Evolutionary conservation across 371 early-diverging fungal genomes (phyloP).

Genomic region (Mucor circinelloides): DNA sequence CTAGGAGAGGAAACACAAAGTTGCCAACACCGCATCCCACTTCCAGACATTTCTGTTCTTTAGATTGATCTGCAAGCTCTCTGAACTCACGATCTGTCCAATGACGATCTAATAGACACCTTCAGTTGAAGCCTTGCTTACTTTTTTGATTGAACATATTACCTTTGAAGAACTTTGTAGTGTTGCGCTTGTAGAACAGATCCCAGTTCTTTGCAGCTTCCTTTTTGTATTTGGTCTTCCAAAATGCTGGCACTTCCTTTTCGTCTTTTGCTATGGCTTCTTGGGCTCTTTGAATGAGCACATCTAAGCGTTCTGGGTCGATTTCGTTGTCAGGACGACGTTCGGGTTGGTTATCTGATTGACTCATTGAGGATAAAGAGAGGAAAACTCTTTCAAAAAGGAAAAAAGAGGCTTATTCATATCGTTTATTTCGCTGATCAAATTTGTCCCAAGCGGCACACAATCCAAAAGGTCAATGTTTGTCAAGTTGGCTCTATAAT

Average conservation of each 20-base stretch:
- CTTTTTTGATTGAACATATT: not conserved
- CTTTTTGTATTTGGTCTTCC: slow-evolving; percentile 81
- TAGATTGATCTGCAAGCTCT: slow-evolving; percentile 61
- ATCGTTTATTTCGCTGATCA: not conserved
- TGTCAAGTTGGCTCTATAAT: too few relatives aligned
- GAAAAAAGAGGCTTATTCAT: not conserved
- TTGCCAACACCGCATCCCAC: slow-evolving; percentile 98
- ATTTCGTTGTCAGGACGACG: slow-evolving; percentile 20
- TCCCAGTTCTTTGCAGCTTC: slow-evolving; percentile 89
- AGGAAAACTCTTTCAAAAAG: not conserved
- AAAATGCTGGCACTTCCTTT: slow-evolving; percentile 71
- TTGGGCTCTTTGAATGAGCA: slow-evolving; percentile 60
- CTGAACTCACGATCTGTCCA: slow-evolving; percentile 96
- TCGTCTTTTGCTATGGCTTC: slow-evolving; percentile 68
- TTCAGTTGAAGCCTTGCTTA: not conserved
- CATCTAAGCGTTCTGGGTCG: slow-evolving; percentile 42
- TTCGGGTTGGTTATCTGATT: not conserved
- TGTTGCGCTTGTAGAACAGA: slow-evolving; percentile 90
- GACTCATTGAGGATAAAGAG: not conserved
- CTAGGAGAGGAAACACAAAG: slow-evolving; percentile 90
- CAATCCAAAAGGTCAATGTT: too few relatives aligned
- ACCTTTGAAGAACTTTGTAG: slow-evolving; percentile 89
- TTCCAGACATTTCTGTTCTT: slow-evolving; percentile 56
- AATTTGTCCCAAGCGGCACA: not conserved
- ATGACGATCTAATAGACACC: slow-evolving; percentile 68